A percentile compares a stretch with the other conserved stretches of the same genome.
Conservation (phyloP, 106 monocot genomes). For the Posidonia australis region DNA sequence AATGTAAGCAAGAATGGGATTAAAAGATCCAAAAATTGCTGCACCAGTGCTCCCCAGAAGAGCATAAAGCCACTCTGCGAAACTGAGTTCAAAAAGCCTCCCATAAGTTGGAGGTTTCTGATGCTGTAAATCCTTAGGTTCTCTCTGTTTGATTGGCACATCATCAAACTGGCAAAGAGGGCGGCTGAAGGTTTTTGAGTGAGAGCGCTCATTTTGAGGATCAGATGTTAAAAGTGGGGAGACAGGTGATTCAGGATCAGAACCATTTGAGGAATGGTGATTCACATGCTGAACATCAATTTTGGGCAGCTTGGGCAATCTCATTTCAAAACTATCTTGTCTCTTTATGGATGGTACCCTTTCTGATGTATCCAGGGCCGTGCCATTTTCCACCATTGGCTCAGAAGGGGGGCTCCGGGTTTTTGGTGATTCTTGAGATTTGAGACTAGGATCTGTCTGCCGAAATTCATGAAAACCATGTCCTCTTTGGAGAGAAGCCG, state of each 20-base stretch:
- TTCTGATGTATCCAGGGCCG: constrained; percentile 36
- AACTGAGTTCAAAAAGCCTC: constrained; percentile 84
- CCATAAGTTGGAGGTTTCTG: constrained; percentile 77
- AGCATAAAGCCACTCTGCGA: constrained; percentile 98
- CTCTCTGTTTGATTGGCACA: constrained; percentile 28
- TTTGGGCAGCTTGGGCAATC: constrained; percentile 81
- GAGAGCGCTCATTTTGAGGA: constrained; percentile 91
- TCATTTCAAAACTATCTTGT: constrained; percentile 91
- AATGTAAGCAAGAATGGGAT: constrained; percentile 87
- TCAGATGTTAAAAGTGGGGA: constrained; percentile 94
- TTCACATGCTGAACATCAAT: constrained; percentile 67
- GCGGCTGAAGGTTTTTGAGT: constrained; percentile 86
- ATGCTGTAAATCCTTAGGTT: constrained; percentile 18
- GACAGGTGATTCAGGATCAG: constrained; percentile 91
- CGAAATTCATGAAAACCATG: constrained; percentile 45
- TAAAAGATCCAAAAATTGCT: constrained; percentile 97
- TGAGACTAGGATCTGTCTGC: constrained; percentile 42
- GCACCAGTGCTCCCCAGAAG: constrained; percentile 88
- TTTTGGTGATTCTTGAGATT: constrained; percentile 70
- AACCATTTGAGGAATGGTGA: constrained; percentile 56
- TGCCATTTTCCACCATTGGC: constrained; percentile 54
- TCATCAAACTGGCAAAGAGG: constrained; percentile 51
- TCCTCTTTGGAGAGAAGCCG: constrained; percentile 75
- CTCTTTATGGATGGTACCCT: constrained; percentile 75
- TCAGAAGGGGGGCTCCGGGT: constrained; percentile 59